A percentile compares a stretch with the other conserved stretches of the same genome.
Conservation (phyloP, 2,329 filamentous ascomycete species). For the Colletotrichum chrysophilum region DNA sequence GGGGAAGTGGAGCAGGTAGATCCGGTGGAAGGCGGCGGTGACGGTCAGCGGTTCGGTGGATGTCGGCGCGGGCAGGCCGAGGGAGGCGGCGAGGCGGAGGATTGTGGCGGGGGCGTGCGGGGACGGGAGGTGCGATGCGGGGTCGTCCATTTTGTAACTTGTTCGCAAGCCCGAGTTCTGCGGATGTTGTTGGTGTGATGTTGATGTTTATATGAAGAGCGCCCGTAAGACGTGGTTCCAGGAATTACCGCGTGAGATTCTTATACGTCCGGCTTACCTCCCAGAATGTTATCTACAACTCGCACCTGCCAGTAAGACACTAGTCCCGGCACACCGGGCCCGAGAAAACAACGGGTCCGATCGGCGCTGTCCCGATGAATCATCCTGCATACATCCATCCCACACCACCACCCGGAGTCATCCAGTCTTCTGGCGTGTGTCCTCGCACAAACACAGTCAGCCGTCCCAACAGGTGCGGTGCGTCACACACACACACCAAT, state of each 20-base stretch:
- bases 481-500: neutral
- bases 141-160: too few species aligned
- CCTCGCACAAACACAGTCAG: neutral
- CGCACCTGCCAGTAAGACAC: neutral
- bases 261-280: neutral
- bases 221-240: too few species aligned
- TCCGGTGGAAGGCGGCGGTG: constrained; percentile 29
- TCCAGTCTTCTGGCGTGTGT: neutral
- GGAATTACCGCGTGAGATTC: too few species aligned
- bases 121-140: neutral
- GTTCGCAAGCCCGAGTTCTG: too few species aligned
- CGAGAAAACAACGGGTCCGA: neutral
- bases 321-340: neutral
- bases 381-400: neutral
- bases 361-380: neutral
- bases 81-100: constrained; percentile 16
- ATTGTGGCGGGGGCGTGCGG: neutral
- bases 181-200: too few species aligned
- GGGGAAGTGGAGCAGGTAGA: constrained; percentile 28
- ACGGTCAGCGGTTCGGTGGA: constrained; percentile 22
- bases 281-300: neutral
- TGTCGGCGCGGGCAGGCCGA: constrained; percentile 21
- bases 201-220: too few species aligned
- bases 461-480: too few species aligned
- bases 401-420: neutral